phyloP scores from a whole-genome alignment of 2,329 filamentous ascomycete genomes.

The Penicillium sp. region DNA sequence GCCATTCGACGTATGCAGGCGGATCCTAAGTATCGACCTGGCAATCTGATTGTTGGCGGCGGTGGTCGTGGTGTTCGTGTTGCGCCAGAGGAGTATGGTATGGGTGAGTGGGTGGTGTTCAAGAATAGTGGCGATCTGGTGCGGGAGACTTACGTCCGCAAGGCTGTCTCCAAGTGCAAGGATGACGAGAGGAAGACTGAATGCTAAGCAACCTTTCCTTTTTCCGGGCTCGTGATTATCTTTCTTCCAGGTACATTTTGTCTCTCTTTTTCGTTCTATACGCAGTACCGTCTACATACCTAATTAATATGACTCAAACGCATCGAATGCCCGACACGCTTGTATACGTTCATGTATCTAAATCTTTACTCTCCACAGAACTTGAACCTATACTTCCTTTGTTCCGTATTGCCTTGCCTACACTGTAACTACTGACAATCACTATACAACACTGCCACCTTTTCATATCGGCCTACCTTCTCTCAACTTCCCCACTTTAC shows the following conservation, averaged over 20 bases:
- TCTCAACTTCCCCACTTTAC: too few species aligned
- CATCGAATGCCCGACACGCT: not conserved
- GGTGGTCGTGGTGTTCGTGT: constrained; percentile 65
- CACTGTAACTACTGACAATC: too few species aligned
- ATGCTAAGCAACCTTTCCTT: not conserved
- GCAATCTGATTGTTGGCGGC: constrained; percentile 75
- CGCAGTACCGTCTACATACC: too few species aligned
- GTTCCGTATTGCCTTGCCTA: too few species aligned
- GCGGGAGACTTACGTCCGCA: constrained; percentile 63
- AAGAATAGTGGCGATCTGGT: constrained; percentile 63
- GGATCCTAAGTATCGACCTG: constrained; percentile 65
- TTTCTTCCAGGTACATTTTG: not conserved
- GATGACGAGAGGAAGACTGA: constrained; percentile 17
- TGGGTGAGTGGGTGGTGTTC: constrained; percentile 67
- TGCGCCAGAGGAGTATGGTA: constrained; percentile 61
- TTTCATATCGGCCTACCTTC: too few species aligned
- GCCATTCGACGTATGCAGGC: constrained; percentile 68
- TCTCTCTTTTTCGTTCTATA: too few species aligned
- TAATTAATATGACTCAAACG: not conserved
- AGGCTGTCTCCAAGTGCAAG: constrained; percentile 33
- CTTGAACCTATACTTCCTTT: too few species aligned
- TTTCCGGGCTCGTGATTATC: not conserved
- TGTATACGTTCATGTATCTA: too few species aligned
- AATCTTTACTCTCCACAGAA: too few species aligned
- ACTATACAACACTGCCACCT: too few species aligned